These are phyloP conservation scores for Chaetoscypha palmicola DNA, from an alignment of 2,329 filamentous ascomycete genomes.

Conservation along the genomic window DNA sequence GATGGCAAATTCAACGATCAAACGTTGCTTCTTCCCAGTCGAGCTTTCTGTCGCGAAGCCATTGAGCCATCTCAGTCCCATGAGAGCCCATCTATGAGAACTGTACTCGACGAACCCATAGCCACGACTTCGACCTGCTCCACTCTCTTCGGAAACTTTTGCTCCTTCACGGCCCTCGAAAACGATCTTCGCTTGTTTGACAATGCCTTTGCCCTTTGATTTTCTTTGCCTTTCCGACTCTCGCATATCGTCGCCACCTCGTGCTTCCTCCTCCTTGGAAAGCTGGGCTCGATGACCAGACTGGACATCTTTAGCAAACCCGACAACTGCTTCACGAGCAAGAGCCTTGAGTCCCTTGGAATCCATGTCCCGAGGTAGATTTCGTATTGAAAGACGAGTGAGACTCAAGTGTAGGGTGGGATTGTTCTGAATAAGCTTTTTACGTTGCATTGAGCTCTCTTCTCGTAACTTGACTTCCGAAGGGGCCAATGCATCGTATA, in stretches of 20 bases:
- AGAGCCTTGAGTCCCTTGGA: constrained; percentile 88
- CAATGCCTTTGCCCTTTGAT: constrained; percentile 75
- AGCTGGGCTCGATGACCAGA: constrained; percentile 66
- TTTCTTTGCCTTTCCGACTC: constrained; percentile 75
- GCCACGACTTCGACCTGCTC: constrained; percentile 77
- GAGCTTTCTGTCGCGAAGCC: constrained; percentile 56
- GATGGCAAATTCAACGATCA: constrained; percentile 96
- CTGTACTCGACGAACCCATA: constrained; percentile 98
- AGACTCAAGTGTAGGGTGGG: constrained; percentile 82
- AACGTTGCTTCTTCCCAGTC: constrained; percentile 72
- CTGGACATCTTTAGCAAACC: constrained; percentile 87
- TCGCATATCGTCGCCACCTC: constrained; percentile 73
- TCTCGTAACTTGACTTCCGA: constrained; percentile 84
- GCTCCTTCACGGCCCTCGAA: constrained; percentile 82
- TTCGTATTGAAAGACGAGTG: constrained; percentile 84
- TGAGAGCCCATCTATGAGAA: constrained; percentile 86
- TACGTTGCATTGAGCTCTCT: constrained; percentile 77
- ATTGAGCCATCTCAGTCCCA: constrained; percentile 92
- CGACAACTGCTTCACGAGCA: constrained; percentile 85
- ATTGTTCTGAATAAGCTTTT: constrained; percentile 85
- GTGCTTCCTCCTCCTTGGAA: constrained; percentile 79
- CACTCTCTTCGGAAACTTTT: constrained; percentile 71
- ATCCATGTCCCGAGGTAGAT: constrained; percentile 74
- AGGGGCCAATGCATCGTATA: constrained; percentile 69
- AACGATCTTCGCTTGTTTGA: constrained; percentile 89